Evolutionary conservation across 306 rosid genomes (phyloP).

Genomic region (Vigna hirtella): DNA sequence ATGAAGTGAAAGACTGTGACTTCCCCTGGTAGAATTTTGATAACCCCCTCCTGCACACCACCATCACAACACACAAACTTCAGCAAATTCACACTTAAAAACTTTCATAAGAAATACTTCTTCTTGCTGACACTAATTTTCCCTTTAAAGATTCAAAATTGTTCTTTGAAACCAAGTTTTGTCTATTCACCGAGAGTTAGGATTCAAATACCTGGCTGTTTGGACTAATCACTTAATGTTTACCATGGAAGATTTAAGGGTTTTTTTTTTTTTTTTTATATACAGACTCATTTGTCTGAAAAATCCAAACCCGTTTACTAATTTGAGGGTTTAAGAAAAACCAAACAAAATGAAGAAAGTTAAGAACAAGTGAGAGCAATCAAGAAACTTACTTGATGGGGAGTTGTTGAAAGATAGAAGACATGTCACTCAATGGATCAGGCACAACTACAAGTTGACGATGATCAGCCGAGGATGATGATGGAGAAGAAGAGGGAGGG

Average conservation of each 20-base stretch:
- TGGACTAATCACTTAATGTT: too few relatives aligned
- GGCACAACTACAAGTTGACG: neutral
- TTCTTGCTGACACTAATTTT: too few relatives aligned
- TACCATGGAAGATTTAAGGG: neutral
- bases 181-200: too few relatives aligned
- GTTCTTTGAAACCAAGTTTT: too few relatives aligned
- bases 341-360: neutral
- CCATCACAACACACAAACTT: constrained; percentile 23
- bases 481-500: constrained; percentile 25
- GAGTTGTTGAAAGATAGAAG: constrained; percentile 53
- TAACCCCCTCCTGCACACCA: constrained; percentile 55
- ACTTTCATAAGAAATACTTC: too few relatives aligned
- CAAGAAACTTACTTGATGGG: constrained; percentile 53
- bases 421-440: constrained; percentile 49
- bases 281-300: neutral
- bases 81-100: neutral
- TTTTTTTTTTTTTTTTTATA: too few relatives aligned
- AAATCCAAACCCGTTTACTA: neutral
- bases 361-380: neutral
- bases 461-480: constrained; percentile 30
- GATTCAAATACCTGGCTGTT: too few relatives aligned
- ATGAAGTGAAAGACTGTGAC: constrained; percentile 60
- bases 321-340: too few relatives aligned
- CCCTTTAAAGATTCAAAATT: too few relatives aligned
- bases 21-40: constrained; percentile 57